Base-by-base conservation (phyloP, 352 stramenopile species). In the Sclerospora graminicola region DNA sequence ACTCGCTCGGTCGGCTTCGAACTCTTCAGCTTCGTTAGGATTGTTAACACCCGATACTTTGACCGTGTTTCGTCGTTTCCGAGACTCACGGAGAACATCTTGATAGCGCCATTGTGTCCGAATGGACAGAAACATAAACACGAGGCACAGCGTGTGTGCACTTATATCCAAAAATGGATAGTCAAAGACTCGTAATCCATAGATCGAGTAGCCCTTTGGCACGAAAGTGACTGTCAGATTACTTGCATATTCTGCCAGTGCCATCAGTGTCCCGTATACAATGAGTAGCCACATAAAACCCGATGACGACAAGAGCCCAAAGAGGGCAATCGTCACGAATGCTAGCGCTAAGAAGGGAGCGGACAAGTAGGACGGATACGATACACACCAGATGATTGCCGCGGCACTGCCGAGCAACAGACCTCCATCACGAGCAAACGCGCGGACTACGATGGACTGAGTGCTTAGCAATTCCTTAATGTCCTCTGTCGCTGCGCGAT, bases 91-190 rank as follows among this genome's bases (percentile, higher is more conserved):
- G 7, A 93, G 48, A 13, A 93, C 53, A 32, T 83, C 62, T 34
- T 81, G 63, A 46, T 89, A 93, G 14, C 70, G 60, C 62, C 77
- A 83, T 34, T 82, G 63, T 23, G 77, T 87, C 23, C 79, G 76
- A 51, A 86, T 86, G 1, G 76, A 79, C n/a, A 80, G 50, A 54
- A 74, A 88, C 32, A 93, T 87, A 42, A 88, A 65, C 11, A 84
- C 54, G 11, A 89, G 57, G 33, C 73, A 89, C 16, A 84, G 41
- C 19, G 84, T 89, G 43, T 93, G 81, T 8, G 76, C 60, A 14
- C 63, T 70, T 5, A 90, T 63, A 48, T 93, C 78, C 2, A 89
- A 45, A 39, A 84, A 79, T 19, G 73, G 73, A 24, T 85, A 86
- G 33, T 86, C 52, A 41, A 88, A 88, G n/a, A 58, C 52, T 10